phyloP scores from a whole-genome alignment of 306 rosid species.

The Dryas octopetala region DNA sequence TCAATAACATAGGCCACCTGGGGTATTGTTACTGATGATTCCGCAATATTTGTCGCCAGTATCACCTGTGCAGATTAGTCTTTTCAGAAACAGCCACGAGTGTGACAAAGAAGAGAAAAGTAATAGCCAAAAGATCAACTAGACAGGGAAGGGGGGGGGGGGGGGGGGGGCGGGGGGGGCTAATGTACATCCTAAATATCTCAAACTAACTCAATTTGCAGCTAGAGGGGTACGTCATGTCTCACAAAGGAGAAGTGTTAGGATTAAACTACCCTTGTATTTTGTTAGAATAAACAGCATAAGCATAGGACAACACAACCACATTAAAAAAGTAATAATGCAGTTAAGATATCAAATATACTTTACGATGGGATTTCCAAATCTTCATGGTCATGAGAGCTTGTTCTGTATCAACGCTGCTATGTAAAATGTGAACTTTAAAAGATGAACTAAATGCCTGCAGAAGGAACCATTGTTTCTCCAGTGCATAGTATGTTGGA shows the following conservation, averaged over 20 bases:
- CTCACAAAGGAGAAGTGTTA: conserved; percentile 6
- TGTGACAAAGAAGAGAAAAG: conserved; percentile 3
- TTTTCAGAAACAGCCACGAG: conserved; percentile 21
- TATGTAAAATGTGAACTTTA: conserved; percentile 73
- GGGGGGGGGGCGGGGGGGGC: not conserved
- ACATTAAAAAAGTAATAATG: not conserved
- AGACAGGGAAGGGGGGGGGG: not conserved
- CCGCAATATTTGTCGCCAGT: conserved; percentile 91
- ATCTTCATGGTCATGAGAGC: conserved; percentile 84
- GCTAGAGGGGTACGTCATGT: not conserved
- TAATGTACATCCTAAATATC: not conserved
- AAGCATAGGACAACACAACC: not conserved
- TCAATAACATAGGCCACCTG: conserved; percentile 88
- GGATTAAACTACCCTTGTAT: not conserved
- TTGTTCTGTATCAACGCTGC: conserved; percentile 88
- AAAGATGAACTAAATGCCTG: conserved; percentile 64
- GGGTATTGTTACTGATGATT: conserved; percentile 94
- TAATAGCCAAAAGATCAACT: not conserved
- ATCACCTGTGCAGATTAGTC: conserved; percentile 54
- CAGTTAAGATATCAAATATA: conserved; percentile 17
- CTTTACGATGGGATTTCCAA: conserved; percentile 82
- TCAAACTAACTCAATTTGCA: conserved; percentile 1
- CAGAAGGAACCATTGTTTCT: conserved; percentile 77
- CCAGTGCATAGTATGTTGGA: conserved; percentile 79
- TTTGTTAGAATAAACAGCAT: not conserved